Evolutionary conservation across 2,329 filamentous ascomycete species (phyloP).

Genomic region (Fusarium nurragi): DNA sequence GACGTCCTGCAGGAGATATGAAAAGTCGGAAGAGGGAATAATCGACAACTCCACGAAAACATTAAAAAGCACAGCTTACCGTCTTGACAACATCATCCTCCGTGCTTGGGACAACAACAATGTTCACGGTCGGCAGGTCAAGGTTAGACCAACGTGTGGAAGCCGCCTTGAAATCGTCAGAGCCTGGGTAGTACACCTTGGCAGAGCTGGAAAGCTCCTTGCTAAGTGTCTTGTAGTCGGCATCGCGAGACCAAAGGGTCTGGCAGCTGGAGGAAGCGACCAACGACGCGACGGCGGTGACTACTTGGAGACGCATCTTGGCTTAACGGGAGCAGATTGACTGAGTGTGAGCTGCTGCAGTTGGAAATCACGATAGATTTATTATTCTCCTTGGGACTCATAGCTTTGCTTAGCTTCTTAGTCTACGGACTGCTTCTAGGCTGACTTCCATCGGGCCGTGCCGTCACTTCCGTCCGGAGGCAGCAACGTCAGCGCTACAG

Average conservation of each 20-base stretch:
- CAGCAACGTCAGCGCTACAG: background rate
- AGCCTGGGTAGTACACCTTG: conserved; percentile 8
- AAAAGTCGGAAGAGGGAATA: too few relatives aligned
- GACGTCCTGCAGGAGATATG: background rate
- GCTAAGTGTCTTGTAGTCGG: conserved; percentile 1
- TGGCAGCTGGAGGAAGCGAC: background rate
- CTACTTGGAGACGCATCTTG: background rate
- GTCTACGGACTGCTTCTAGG: too few relatives aligned
- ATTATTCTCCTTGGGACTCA: background rate
- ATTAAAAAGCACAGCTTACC: background rate
- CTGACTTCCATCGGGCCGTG: background rate
- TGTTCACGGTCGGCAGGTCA: background rate
- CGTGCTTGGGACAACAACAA: conserved; percentile 5
- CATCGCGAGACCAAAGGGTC: background rate
- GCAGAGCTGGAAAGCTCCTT: conserved; percentile 2
- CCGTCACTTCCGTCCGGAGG: background rate
- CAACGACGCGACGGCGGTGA: background rate
- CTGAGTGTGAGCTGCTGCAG: background rate
- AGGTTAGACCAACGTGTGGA: conserved; percentile 5
- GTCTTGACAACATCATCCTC: conserved; percentile 7
- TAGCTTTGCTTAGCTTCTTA: background rate
- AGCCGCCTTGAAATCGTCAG: background rate
- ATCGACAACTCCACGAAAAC: too few relatives aligned
- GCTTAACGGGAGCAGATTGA: background rate
- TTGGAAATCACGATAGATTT: background rate